Evolutionary conservation across 176 grass and related monocot genomes (phyloP).

Genomic region (Triticum monococcum): DNA sequence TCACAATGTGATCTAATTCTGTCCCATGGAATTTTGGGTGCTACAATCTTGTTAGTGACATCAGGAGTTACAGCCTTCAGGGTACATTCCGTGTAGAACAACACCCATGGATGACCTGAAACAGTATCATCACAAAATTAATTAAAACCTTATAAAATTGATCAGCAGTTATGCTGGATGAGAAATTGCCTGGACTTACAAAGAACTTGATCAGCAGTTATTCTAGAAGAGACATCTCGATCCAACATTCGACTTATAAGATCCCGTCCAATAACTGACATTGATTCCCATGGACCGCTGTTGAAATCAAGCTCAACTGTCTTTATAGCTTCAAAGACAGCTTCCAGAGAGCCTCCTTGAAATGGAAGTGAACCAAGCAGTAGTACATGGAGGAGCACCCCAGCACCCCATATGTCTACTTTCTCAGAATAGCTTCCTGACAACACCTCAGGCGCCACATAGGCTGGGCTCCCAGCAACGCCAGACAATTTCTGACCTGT

Average conservation of each 20-base stretch:
- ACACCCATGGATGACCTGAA: slow-evolving; percentile 90
- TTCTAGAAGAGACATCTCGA: slow-evolving; percentile 68
- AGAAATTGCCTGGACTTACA: slow-evolving; percentile 39
- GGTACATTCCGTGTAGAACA: slow-evolving; percentile 62
- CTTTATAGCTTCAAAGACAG: slow-evolving; percentile 85
- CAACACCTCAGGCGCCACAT: slow-evolving; percentile 95
- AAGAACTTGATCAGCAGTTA: slow-evolving; percentile 70
- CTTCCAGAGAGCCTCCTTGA: slow-evolving; percentile 67
- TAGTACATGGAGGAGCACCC: slow-evolving; percentile 83
- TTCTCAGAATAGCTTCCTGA: slow-evolving; percentile 83
- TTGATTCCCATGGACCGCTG: slow-evolving; percentile 53
- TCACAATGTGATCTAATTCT: slow-evolving; percentile 39
- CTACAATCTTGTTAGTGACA: slow-evolving; percentile 43
- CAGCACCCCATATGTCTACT: slow-evolving; percentile 87
- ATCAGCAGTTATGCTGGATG: not conserved
- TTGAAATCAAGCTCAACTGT: slow-evolving; percentile 74
- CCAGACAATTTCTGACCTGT: slow-evolving; percentile 92
- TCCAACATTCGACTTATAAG: slow-evolving; percentile 76
- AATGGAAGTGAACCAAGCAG: slow-evolving; percentile 87
- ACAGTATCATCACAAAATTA: slow-evolving; percentile 17
- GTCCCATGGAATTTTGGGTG: slow-evolving; percentile 40
- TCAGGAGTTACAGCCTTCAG: slow-evolving; percentile 43
- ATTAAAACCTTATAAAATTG: not conserved
- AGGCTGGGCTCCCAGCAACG: slow-evolving; percentile 86
- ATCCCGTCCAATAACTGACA: slow-evolving; percentile 71